These are phyloP conservation scores for Rhynchosporium agropyri DNA, from an alignment of 2,329 filamentous ascomycete genomes.

Conservation along the genomic window DNA sequence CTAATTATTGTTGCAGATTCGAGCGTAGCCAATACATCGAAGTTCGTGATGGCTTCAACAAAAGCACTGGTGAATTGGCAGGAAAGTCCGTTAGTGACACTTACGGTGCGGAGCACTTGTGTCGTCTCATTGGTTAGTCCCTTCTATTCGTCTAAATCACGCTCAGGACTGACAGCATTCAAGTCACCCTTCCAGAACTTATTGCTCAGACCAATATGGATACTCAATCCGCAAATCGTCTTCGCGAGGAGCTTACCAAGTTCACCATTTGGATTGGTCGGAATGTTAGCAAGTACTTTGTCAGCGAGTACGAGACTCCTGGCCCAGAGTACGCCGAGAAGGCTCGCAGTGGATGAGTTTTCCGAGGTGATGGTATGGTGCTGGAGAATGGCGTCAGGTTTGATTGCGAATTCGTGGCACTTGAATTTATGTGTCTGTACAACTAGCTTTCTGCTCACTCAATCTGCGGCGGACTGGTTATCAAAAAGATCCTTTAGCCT, in stretches of 20 bases:
- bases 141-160: neutral
- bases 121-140: slow-evolving; percentile 79
- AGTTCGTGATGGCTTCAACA: slow-evolving; percentile 70
- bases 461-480: neutral
- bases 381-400: slow-evolving; percentile 37
- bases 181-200: slow-evolving; percentile 88
- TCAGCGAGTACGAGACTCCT: slow-evolving; percentile 73
- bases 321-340: slow-evolving; percentile 72
- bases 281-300: slow-evolving; percentile 72
- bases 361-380: slow-evolving; percentile 19
- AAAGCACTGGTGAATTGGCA: slow-evolving; percentile 62
- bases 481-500: neutral
- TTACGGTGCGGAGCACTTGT: slow-evolving; percentile 91
- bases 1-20: slow-evolving; percentile 60
- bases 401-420: slow-evolving; percentile 15
- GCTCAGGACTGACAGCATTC: slow-evolving; percentile 19
- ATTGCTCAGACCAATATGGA: slow-evolving; percentile 99
- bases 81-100: slow-evolving; percentile 77
- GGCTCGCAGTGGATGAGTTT: slow-evolving; percentile 45
- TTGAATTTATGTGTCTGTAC: slow-evolving; percentile 1
- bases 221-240: slow-evolving; percentile 80
- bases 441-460: neutral
- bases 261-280: slow-evolving; percentile 84
- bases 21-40: slow-evolving; percentile 88
- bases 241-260: slow-evolving; percentile 86